Evolutionary conservation across 2,329 filamentous ascomycete species (phyloP).

Genomic region (Pestalotiopsis sp.): DNA sequence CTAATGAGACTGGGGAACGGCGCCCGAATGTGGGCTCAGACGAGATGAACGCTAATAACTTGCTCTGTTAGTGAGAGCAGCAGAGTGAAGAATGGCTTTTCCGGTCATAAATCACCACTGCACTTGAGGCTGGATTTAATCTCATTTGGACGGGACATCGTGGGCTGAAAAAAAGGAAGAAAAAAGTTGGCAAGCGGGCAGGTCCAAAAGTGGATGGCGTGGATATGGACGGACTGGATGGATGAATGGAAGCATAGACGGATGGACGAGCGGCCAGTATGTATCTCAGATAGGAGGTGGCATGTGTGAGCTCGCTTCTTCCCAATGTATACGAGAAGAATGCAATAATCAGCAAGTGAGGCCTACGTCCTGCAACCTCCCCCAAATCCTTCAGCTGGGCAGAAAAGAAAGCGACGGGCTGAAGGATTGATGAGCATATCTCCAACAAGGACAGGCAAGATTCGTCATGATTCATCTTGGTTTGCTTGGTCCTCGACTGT

Average conservation of each 20-base stretch:
- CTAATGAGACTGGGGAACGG: conserved; percentile 3
- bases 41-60: neutral
- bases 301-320: neutral
- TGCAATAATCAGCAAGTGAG: neutral
- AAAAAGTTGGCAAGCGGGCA: neutral
- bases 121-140: neutral
- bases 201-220: neutral
- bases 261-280: neutral
- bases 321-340: neutral
- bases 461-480: neutral
- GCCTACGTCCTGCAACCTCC: neutral
- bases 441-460: neutral
- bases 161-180: too few species aligned
- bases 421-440: neutral
- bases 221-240: neutral
- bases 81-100: too few species aligned
- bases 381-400: neutral
- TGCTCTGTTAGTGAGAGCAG: neutral
- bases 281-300: neutral
- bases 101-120: neutral
- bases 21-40: neutral
- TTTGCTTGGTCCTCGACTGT: neutral
- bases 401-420: neutral
- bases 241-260: neutral
- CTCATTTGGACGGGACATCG: neutral